Base-by-base conservation (phyloP, 2,329 filamentous ascomycete species). In the Alternaria viburni region DNA sequence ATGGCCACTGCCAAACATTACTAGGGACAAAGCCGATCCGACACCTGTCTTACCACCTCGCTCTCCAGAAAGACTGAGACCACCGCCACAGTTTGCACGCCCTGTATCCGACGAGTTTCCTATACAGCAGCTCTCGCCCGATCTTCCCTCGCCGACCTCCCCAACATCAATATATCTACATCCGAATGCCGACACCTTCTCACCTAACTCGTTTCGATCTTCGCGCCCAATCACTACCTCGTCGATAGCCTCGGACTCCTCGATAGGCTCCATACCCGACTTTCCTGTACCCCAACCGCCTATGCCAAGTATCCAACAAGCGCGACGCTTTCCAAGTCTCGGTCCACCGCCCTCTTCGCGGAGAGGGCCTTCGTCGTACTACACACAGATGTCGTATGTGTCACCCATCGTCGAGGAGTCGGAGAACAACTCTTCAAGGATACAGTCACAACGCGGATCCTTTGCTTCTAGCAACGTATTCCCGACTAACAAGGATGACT, bases 381-480 rank as follows among this genome's bases (percentile, higher is more conserved):
- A 85, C 62, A 82, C 82, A 2, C 82, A 83, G 62, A 74, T 80
- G 57, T 82, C 81, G 0, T 82, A 81, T 25, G 83, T 85, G 25
- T 81, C 83, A 30, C 83, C 83, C 3, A 85, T 85, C 54, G 79
- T 75, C 4, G 83, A 85, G 72, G 83, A 85, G 65, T 78, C 81
- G 6, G 83, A 85, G 58, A 79, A 78, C 32, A 75, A 84, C 55
- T 80, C 81, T 4, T 78, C 83, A 54, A 80, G 76, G n/a, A 74
- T 79, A 30, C 74, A 74, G 45, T 81, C 80, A 12, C 77, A 77
- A 32, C 78, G 77, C 56, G 79, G 77, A 12, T 84, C 83, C 1
- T 84, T 80, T 60, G 82, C 83, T 17, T 85, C 83, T 23, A 85
- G 83, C 65, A 84, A 82, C 63, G 83, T 82, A 0, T 84, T 85